A percentile compares a stretch with the other conserved stretches of the same genome.
These are phyloP conservation scores for Neonectria neomacrospora DNA, from an alignment of 2,329 filamentous ascomycete species.

Conservation along the genomic window DNA sequence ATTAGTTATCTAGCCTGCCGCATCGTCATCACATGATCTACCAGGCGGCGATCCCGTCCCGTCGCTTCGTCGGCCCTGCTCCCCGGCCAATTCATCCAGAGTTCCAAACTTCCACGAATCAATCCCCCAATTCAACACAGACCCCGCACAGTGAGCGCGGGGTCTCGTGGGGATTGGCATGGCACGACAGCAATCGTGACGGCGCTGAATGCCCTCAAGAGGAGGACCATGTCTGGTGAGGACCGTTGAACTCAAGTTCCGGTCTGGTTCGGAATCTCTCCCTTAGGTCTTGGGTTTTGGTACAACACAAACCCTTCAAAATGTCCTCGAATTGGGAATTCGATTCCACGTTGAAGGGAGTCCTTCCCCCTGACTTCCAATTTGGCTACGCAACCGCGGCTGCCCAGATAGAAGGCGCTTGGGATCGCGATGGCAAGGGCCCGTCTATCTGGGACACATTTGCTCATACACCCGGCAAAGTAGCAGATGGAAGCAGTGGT, in stretches of 20 bases:
- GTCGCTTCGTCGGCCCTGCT: conserved; percentile 22
- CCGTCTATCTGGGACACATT: conserved; percentile 55
- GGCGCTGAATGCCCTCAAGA: conserved; percentile 3
- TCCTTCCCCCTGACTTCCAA: conserved; percentile 21
- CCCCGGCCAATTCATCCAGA: conserved; percentile 9
- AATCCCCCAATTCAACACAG: conserved; percentile 1
- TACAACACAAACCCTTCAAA: background rate
- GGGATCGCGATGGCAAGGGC: conserved; percentile 55
- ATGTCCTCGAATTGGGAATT: conserved; percentile 23
- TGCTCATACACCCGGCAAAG: conserved; percentile 51
- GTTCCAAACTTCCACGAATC: conserved; percentile 20
- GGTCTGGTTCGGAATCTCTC: background rate
- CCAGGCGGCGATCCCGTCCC: background rate
- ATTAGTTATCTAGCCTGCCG: too few relatives aligned
- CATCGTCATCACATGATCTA: conserved; percentile 5
- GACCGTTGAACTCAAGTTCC: background rate
- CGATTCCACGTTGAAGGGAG: conserved; percentile 20
- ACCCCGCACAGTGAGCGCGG: conserved; percentile 24
- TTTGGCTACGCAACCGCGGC: conserved; percentile 28
- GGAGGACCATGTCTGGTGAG: background rate
- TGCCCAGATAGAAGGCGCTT: conserved; percentile 52
- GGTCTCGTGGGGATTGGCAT: conserved; percentile 18
- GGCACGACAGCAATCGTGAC: background rate
- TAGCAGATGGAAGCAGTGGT: conserved; percentile 53
- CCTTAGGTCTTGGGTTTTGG: background rate